phyloP scores from a whole-genome alignment of 352 stramenopile species.

The Blastocystis sp. region DNA sequence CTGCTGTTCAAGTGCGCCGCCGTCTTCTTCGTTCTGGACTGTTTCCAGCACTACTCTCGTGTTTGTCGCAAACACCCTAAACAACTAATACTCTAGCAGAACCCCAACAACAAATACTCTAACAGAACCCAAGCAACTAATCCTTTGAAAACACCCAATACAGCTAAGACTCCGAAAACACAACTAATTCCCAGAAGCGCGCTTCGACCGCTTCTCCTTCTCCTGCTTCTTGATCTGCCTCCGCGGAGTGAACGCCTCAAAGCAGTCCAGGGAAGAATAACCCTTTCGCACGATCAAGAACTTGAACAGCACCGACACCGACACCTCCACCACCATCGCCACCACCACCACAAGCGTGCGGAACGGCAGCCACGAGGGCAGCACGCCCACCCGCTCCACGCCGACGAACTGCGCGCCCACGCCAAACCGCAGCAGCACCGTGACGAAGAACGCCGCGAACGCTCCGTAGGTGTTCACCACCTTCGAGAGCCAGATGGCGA shows the following conservation, averaged over 20 bases:
- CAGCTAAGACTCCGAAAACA: no score
- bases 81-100: neutral
- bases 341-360: neutral
- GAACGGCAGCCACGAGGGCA: neutral
- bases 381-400: neutral
- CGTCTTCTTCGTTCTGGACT: conserved; percentile 9
- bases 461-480: conserved; percentile 21
- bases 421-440: conserved; percentile 6
- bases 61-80: conserved; percentile 46
- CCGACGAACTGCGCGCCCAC: neutral
- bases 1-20: neutral
- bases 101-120: neutral
- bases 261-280: neutral
- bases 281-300: conserved; percentile 49
- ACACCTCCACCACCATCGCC: neutral
- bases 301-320: conserved; percentile 16
- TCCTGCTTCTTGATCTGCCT: neutral
- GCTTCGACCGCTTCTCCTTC: neutral
- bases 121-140: no score
- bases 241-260: neutral
- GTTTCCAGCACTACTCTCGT: neutral
- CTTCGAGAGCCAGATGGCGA: conserved; percentile 24
- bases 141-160: no score
- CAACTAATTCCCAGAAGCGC: no score
- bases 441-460: neutral